Evolutionary conservation across 2,329 filamentous ascomycete species (phyloP), one percentile per base, ranked within the genome.

Genomic region (Aspergillus hortae): DNA sequence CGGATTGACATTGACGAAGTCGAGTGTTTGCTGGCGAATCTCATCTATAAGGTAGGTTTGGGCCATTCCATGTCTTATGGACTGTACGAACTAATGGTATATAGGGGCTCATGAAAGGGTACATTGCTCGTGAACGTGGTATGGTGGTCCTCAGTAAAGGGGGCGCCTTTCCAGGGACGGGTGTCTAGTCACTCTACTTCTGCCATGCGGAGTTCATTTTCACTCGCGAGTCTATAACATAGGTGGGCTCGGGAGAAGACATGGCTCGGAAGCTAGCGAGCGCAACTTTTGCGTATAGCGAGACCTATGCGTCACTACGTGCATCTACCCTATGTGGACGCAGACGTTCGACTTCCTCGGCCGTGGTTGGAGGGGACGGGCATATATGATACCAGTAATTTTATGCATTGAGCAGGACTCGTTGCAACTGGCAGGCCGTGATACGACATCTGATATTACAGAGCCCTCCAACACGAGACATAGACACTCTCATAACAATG

Each of bases 41-140:
- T 96, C 82, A 96, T 99, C 56, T 99, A 97, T 78, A 99, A 97
- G 84, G 92, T 95, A 73, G 55, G 77, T 73, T n/a, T 14, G 21
- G 7, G 32, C 2, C 42, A 19, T 32, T 17, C 9, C 9, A 1
- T 47, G 15, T 44, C 21, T 4, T 4, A 47, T 6, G 11, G 6
- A n/a, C 9, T 19, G 11, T 15, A 47, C 11, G 53, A 35, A 54
- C 54, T 63, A 38, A 61, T 38, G 11, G 59, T 55, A 62, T 27
- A n/a, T 44, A 96, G 90, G 89, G 88, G 53, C 79, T 94, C 21
- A 96, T 99, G 89, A 99, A 97, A 74, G 94, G 95, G 38, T 99
- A 99, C 73, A 99, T 99, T 61, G 87, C 92, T 30, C 87, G 92
- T 49, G 92, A 96, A 61, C 85, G 89, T 61, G 88, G 88, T 32